Conservation (phyloP, 1,284 basidiomycete genomes). For the Cerioporus squamosus region DNA sequence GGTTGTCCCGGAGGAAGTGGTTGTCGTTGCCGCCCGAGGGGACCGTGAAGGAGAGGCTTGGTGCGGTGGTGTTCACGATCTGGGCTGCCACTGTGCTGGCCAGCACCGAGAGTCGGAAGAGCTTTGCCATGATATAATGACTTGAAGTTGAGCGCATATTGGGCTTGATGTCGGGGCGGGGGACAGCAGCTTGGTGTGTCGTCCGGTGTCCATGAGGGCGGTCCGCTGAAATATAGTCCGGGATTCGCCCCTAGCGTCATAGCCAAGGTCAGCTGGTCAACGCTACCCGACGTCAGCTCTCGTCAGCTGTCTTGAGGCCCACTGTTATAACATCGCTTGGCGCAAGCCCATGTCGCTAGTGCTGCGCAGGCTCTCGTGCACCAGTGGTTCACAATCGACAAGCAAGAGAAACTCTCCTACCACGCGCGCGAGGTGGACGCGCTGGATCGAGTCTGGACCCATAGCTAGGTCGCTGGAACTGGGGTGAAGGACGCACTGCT, state of each 20-base stretch:
- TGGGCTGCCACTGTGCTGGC: not conserved
- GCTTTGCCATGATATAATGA: no score
- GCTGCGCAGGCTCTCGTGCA: no score
- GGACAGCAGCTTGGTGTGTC: no score
- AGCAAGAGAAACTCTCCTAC: no score
- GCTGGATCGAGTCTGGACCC: no score
- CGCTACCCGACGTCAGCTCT: not conserved
- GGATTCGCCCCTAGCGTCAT: conserved; percentile 1
- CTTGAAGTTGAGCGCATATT: not conserved
- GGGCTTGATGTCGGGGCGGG: not conserved
- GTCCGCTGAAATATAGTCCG: not conserved
- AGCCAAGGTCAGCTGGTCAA: conserved; percentile 1
- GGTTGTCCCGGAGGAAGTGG: conserved; percentile 43
- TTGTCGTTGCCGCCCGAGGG: conserved; percentile 43
- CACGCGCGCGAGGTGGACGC: no score
- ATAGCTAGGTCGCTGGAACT: no score
- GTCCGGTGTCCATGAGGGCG: no score
- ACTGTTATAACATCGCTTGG: no score
- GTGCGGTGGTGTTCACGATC: not conserved
- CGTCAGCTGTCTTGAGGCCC: not conserved
- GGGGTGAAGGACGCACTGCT: no score
- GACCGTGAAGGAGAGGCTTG: conserved; percentile 25
- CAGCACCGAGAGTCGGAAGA: not conserved
- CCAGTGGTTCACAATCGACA: no score
- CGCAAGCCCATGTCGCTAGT: no score